These are phyloP conservation scores for Aspergillus novofumigatus DNA, from an alignment of 2,329 filamentous ascomycete genomes.

Conservation along the genomic window DNA sequence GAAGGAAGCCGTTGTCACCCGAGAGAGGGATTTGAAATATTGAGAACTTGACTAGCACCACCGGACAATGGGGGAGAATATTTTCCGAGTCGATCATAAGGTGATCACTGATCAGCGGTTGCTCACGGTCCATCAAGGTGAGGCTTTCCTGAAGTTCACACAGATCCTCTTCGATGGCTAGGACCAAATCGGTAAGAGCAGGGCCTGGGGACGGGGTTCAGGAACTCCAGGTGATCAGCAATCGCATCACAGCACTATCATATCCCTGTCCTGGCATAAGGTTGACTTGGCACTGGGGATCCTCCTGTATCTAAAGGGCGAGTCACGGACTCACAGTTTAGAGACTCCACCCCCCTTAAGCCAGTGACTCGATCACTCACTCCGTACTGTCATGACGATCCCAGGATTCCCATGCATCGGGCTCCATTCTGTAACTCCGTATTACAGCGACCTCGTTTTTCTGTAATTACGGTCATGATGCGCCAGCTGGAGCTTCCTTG, in stretches of 20 bases:
- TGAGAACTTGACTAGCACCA: slow-evolving; percentile 7
- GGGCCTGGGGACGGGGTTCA: no score
- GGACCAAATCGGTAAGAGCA: background rate
- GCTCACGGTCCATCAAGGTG: background rate
- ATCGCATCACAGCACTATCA: slow-evolving; percentile 3
- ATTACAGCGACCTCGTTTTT: background rate
- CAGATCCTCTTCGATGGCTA: background rate
- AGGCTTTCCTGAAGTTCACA: background rate
- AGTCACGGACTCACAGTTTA: background rate
- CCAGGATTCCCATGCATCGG: background rate
- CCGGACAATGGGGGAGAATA: background rate
- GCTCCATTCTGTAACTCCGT: background rate
- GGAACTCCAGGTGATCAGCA: background rate
- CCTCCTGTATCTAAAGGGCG: slow-evolving; percentile 3
- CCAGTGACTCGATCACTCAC: background rate
- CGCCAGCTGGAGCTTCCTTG: no score
- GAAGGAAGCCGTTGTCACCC: slow-evolving; percentile 18
- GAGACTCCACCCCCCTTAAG: background rate
- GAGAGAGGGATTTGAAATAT: slow-evolving; percentile 22
- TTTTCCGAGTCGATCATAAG: slow-evolving; percentile 2
- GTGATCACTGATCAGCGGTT: background rate
- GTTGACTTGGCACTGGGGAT: slow-evolving; percentile 15
- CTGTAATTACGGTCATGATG: no score
- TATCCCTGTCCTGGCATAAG: slow-evolving; percentile 14
- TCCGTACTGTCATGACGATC: background rate